These are phyloP conservation scores for Picea engelmannii DNA, from an alignment of 83 land plant species.

Conservation along the genomic window DNA sequence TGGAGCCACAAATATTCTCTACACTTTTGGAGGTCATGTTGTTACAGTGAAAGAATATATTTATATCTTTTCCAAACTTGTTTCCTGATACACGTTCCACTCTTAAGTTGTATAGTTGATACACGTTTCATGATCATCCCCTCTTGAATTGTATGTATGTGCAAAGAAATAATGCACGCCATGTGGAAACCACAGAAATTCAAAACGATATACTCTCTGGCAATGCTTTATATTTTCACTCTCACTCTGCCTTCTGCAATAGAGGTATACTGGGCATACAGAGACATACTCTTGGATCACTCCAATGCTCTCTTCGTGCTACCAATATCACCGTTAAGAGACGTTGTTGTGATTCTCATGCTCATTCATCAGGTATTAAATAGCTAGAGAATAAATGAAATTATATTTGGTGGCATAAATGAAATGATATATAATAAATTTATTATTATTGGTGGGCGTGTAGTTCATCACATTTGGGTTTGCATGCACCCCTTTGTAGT, in stretches of 20 bases:
- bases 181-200: slow-evolving; percentile 91
- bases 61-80: too few relatives aligned
- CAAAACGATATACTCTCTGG: slow-evolving; percentile 71
- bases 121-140: neutral
- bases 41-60: slow-evolving; percentile 75
- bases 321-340: slow-evolving; percentile 55
- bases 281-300: slow-evolving; percentile 69
- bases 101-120: neutral
- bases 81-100: neutral
- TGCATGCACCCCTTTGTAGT: slow-evolving; percentile 80
- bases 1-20: too few relatives aligned
- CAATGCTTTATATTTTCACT: slow-evolving; percentile 73
- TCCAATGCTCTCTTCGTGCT: slow-evolving; percentile 82
- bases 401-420: too few relatives aligned
- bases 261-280: slow-evolving; percentile 80
- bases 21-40: slow-evolving; percentile 82
- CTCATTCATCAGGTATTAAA: too few relatives aligned
- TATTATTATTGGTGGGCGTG: neutral
- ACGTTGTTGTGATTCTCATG: slow-evolving; percentile 18
- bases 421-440: too few relatives aligned
- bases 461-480: slow-evolving; percentile 84
- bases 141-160: neutral
- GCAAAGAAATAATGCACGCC: slow-evolving; percentile 88
- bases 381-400: too few relatives aligned
- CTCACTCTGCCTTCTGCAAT: slow-evolving; percentile 79